A percentile compares a stretch with the other conserved stretches of the same genome.
Conservation (phyloP, 225 moss, liverwort and hornwort species). For the Polytrichum formosum region DNA sequence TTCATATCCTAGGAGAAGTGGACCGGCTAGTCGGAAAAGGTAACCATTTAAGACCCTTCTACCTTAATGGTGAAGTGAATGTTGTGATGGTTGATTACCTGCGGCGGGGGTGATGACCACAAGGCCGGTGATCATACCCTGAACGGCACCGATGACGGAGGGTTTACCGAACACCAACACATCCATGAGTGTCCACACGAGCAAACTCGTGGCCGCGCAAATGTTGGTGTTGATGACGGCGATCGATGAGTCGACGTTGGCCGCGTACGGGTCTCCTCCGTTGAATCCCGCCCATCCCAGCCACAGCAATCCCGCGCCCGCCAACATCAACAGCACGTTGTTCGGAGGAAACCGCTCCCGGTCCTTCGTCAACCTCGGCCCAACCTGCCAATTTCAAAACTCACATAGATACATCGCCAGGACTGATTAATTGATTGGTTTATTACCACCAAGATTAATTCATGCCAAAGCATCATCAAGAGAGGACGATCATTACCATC, state of each 20-base stretch:
- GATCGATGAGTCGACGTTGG: constrained; percentile 47
- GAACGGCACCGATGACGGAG: constrained; percentile 54
- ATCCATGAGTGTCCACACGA: constrained; percentile 47
- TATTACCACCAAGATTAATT: too few relatives aligned
- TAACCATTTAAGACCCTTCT: too few relatives aligned
- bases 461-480: too few relatives aligned
- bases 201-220: constrained; percentile 50
- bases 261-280: constrained; percentile 51
- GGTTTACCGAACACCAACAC: constrained; percentile 55
- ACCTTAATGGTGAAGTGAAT: not conserved
- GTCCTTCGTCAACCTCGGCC: constrained; percentile 49
- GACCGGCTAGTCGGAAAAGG: too few relatives aligned
- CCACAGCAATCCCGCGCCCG: constrained; percentile 53
- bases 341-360: constrained; percentile 54
- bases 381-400: constrained; percentile 25
- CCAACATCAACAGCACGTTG: constrained; percentile 54
- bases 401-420: not conserved
- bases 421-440: too few relatives aligned
- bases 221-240: constrained; percentile 57
- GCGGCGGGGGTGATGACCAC: constrained; percentile 61
- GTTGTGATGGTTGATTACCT: constrained; percentile 13
- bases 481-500: too few relatives aligned
- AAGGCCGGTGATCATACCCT: constrained; percentile 61
- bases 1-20: too few relatives aligned
- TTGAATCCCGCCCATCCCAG: constrained; percentile 62